These are phyloP conservation scores for Coemansia sp. DNA, from an alignment of 192 early-diverging fungal genomes.

Conservation along the genomic window DNA sequence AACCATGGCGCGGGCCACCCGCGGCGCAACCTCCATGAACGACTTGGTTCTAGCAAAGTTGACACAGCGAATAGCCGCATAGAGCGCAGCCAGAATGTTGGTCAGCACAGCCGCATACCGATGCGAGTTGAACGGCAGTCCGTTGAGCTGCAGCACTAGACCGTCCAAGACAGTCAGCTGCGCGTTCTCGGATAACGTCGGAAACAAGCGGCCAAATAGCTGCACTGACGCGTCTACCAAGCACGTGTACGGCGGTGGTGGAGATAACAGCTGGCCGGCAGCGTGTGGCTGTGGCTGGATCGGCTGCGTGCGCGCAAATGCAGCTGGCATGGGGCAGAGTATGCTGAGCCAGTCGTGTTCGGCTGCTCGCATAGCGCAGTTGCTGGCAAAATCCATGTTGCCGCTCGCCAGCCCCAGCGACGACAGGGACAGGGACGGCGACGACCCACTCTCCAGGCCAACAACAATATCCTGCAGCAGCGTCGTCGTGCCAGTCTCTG, in stretches of 20 bases:
- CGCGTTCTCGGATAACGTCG: constrained; percentile 63
- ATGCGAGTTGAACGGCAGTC: constrained; percentile 66
- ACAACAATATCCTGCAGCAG: constrained; percentile 20
- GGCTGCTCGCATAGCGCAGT: constrained; percentile 6
- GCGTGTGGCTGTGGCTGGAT: background rate
- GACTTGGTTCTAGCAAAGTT: background rate
- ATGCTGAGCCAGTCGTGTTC: constrained; percentile 41
- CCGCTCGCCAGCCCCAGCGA: background rate
- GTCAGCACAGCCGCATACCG: constrained; percentile 78
- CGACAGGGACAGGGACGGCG: background rate
- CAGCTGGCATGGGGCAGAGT: background rate
- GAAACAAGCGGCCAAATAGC: constrained; percentile 77
- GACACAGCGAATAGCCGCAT: constrained; percentile 58
- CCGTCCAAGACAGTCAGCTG: constrained; percentile 83
- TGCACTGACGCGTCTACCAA: constrained; percentile 83
- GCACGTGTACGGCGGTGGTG: constrained; percentile 35
- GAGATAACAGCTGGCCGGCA: too few species aligned
- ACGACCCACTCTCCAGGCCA: background rate
- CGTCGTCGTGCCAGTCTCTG: constrained; percentile 40
- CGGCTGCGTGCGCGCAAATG: background rate
- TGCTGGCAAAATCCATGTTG: constrained; percentile 21
- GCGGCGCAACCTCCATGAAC: background rate
- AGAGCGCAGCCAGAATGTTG: constrained; percentile 76
- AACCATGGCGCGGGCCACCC: constrained; percentile 31
- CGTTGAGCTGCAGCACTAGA: constrained; percentile 66